Evolutionary conservation across 2,329 filamentous ascomycete species (phyloP).

Genomic region (Ceratocystis diversiconidia): DNA sequence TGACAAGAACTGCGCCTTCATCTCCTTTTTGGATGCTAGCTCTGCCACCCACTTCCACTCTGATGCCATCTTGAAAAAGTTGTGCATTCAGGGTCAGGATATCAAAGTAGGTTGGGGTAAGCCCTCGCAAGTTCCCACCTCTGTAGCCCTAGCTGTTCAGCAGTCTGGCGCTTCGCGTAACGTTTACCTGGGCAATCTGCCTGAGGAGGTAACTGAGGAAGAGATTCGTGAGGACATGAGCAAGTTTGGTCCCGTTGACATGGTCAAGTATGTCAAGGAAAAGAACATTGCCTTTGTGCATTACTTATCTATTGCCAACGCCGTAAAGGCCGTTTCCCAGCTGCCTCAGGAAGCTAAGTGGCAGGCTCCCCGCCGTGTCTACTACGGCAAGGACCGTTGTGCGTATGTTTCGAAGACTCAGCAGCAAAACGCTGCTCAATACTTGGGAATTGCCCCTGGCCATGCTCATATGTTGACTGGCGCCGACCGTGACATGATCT

Average conservation of each 20-base stretch:
- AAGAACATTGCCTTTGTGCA: slow-evolving; percentile 98
- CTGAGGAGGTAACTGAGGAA: slow-evolving; percentile 80
- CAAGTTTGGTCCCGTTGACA: slow-evolving; percentile 94
- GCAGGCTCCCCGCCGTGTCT: slow-evolving; percentile 88
- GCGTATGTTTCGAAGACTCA: slow-evolving; percentile 99
- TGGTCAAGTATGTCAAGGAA: slow-evolving; percentile 92
- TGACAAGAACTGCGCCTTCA: slow-evolving; percentile 99
- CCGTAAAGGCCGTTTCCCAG: slow-evolving; percentile 94
- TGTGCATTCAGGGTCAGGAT: slow-evolving; percentile 95
- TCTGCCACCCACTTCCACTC: slow-evolving; percentile 98
- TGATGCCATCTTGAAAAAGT: slow-evolving; percentile 98
- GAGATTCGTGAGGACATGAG: slow-evolving; percentile 87
- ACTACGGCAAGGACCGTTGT: slow-evolving; percentile 97
- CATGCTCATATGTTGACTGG: slow-evolving; percentile 95
- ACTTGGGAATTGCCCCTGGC: slow-evolving; percentile 88
- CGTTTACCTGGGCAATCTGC: slow-evolving; percentile 86
- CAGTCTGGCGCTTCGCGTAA: slow-evolving; percentile 94
- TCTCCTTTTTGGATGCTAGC: slow-evolving; percentile 94
- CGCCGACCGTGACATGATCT: slow-evolving; percentile 91
- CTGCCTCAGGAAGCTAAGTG: slow-evolving; percentile 93
- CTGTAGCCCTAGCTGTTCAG: slow-evolving; percentile 91
- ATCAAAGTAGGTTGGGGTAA: slow-evolving; percentile 99
- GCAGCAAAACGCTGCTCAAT: slow-evolving; percentile 97
- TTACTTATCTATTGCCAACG: slow-evolving; percentile 92
- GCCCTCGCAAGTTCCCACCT: slow-evolving; percentile 92